A percentile compares a stretch with the other conserved stretches of the same genome.
These are phyloP conservation scores for Scleroderma citrinum DNA, from an alignment of 768 basidiomycete genomes.

Conservation along the genomic window DNA sequence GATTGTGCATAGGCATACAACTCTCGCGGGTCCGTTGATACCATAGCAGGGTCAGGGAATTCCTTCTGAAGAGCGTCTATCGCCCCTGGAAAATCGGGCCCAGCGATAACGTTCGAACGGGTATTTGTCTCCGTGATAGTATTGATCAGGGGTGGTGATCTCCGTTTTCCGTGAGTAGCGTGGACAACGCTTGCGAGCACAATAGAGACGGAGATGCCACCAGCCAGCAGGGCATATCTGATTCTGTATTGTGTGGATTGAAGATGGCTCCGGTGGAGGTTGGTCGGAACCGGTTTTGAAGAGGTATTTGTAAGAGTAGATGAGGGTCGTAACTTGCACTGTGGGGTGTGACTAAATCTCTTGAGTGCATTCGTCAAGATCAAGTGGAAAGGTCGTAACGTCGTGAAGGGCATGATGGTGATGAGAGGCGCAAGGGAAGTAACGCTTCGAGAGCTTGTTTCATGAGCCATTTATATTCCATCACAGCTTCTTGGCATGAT, in stretches of 20 bases:
- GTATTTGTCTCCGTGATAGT: neutral
- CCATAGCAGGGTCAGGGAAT: slow-evolving; percentile 37
- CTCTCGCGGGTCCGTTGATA: slow-evolving; percentile 45
- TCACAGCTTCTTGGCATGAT: neutral
- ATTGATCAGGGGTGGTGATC: neutral
- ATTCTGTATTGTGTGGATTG: neutral
- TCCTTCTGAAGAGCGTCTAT: slow-evolving; percentile 41
- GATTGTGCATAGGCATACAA: slow-evolving; percentile 57
- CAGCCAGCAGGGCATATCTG: slow-evolving; percentile 2
- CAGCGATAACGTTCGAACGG: neutral
- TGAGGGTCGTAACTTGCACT: neutral
- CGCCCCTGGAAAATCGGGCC: slow-evolving; percentile 33
- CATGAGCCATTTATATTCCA: neutral
- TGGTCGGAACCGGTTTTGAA: neutral
- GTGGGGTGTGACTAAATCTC: neutral
- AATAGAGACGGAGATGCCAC: slow-evolving; percentile 7
- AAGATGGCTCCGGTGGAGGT: neutral
- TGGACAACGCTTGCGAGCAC: slow-evolving; percentile 1
- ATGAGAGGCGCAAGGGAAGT: neutral
- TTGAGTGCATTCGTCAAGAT: slow-evolving; percentile 2
- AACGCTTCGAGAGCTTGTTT: too few relatives aligned
- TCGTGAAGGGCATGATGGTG: slow-evolving; percentile 6
- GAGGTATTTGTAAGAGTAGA: neutral
- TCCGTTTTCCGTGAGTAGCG: neutral
- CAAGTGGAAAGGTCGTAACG: slow-evolving; percentile 3